Evolutionary conservation across 768 basidiomycete species (phyloP).

Genomic region (Tricholoma sp.): DNA sequence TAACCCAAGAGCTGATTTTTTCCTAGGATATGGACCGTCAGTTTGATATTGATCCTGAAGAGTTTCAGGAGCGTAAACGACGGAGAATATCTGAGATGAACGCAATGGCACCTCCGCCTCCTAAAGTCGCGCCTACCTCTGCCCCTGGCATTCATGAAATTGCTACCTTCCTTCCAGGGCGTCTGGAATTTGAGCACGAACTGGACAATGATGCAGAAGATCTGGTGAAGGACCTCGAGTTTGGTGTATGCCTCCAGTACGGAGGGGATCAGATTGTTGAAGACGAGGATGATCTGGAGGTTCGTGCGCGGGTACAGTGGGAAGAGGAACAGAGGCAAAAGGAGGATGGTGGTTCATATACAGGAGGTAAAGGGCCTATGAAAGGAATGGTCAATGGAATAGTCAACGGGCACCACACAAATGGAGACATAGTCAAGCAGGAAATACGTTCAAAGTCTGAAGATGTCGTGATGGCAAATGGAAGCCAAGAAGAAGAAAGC

Average conservation of each 20-base stretch:
- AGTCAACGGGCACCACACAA: conserved; percentile 39
- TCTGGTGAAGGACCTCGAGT: conserved; percentile 92
- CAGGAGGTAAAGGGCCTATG: conserved; percentile 26
- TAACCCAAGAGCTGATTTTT: conserved; percentile 8
- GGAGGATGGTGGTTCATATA: conserved; percentile 19
- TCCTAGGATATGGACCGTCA: conserved; percentile 46
- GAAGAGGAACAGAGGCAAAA: conserved; percentile 38
- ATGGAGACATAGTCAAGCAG: conserved; percentile 33
- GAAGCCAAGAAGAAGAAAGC: conserved; percentile 52
- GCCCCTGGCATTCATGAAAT: conserved; percentile 91
- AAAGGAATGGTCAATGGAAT: conserved; percentile 40
- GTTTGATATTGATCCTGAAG: conserved; percentile 72
- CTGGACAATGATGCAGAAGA: conserved; percentile 96
- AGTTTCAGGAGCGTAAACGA: conserved; percentile 88
- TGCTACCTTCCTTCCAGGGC: conserved; percentile 87
- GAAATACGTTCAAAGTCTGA: conserved; percentile 33
- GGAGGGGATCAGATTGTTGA: conserved; percentile 80
- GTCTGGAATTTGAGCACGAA: conserved; percentile 98
- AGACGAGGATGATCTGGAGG: conserved; percentile 74
- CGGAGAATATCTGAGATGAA: conserved; percentile 82
- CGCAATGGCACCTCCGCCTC: conserved; percentile 45
- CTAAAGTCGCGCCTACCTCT: conserved; percentile 80
- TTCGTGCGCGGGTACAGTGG: conserved; percentile 51
- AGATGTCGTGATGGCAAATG: conserved; percentile 44
- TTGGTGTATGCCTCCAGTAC: conserved; percentile 80